phyloP scores from a whole-genome alignment of 2,329 filamentous ascomycete genomes.

The Cryphonectria parasitica region DNA sequence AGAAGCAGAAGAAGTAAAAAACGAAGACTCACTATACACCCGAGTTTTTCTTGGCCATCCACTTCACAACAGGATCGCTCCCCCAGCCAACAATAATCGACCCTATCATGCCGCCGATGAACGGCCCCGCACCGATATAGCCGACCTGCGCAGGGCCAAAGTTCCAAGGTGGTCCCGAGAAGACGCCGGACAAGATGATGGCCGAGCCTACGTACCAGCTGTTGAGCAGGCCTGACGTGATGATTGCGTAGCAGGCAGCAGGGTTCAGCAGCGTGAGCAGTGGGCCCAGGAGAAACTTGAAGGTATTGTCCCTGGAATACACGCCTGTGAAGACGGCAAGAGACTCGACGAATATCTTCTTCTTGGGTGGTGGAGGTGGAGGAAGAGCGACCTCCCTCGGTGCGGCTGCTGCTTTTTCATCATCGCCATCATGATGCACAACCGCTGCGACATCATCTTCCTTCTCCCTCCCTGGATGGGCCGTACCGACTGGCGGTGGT shows the following conservation, averaged over 20 bases:
- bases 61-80: slow-evolving; percentile 43
- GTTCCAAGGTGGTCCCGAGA: slow-evolving; percentile 43
- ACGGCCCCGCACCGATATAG: slow-evolving; percentile 44
- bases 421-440: neutral
- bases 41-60: slow-evolving; percentile 42
- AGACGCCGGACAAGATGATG: slow-evolving; percentile 46
- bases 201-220: slow-evolving; percentile 44
- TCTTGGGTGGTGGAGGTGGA: neutral
- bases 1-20: too few relatives aligned
- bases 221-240: slow-evolving; percentile 42
- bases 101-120: slow-evolving; percentile 43
- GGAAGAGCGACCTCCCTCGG: neutral
- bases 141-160: slow-evolving; percentile 42
- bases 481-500: too few relatives aligned
- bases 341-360: slow-evolving; percentile 11
- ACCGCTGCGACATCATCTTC: neutral
- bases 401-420: neutral
- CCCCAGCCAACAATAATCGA: slow-evolving; percentile 37
- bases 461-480: neutral
- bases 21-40: slow-evolving; percentile 39
- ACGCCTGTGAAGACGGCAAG: slow-evolving; percentile 6
- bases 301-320: slow-evolving; percentile 18
- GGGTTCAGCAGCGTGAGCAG: slow-evolving; percentile 45
- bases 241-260: slow-evolving; percentile 43
- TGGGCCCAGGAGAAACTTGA: slow-evolving; percentile 33